phyloP scores from a whole-genome alignment of 2,329 filamentous ascomycete genomes.

The Hypomyces rosellus region DNA sequence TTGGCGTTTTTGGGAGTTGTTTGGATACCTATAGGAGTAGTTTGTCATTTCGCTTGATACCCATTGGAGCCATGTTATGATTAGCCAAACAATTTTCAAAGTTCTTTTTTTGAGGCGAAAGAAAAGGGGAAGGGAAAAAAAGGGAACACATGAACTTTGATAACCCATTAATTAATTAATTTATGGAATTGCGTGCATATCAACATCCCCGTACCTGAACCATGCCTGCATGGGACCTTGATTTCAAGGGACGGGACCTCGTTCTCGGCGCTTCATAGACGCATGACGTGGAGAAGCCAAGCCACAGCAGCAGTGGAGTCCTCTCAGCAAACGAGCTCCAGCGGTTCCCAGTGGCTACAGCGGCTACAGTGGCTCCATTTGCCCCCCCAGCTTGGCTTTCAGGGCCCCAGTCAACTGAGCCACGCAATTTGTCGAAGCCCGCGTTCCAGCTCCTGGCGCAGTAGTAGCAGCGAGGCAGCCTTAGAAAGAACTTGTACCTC shows the following conservation, averaged over 20 bases:
- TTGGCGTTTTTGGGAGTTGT: constrained; percentile 10
- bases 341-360: no score
- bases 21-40: constrained; percentile 10
- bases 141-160: no score
- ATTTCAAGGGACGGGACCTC: no score
- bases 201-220: no score
- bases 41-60: constrained; percentile 13
- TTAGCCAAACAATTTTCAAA: background rate
- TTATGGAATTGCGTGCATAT: no score
- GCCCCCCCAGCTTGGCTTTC: no score
- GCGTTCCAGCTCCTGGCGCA: constrained; percentile 5
- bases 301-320: constrained; percentile 8
- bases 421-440: constrained; percentile 15
- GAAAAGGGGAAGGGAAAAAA: no score
- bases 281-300: background rate
- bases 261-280: no score
- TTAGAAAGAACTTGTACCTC: background rate
- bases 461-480: background rate
- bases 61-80: constrained; percentile 8
- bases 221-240: no score
- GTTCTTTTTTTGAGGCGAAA: background rate
- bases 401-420: constrained; percentile 1
- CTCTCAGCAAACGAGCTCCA: background rate
- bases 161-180: no score
- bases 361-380: background rate